Evolutionary conservation across 805 yeast genomes (phyloP), one percentile per base, ranked within the genome.

Genomic region (Candida piceae): DNA sequence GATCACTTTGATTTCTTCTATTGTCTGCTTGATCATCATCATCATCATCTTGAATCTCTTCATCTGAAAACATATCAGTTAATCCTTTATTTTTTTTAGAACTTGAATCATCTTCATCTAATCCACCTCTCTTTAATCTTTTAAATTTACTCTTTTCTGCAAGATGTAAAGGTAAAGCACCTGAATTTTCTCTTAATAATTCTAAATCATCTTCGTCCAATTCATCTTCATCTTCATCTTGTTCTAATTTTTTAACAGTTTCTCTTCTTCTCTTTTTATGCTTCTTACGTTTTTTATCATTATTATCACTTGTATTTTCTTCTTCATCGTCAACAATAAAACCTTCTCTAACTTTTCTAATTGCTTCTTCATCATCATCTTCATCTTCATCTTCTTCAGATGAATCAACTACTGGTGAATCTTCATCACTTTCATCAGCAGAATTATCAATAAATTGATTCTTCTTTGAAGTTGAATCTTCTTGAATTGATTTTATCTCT

Each of bases 151-250:
- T 60, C 22, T 61, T 57, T 29, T 66, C 62, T 22, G 59, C 48
- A 8, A 60, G 38, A 23, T 56, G 58, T 1, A 63, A 49, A 16
- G 80, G 74, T 25, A 67, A 64, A n/a, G 76, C 81, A 26, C 97
- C 97, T 0, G 93, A 76, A 58, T 87, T 89, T 62, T 89, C 97
- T 75, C 88, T 73, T 39, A 93, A 69, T 31, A 93, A 72, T 48
- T 90, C 97, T 51, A 93, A 72, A 60, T 93, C 98, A 63, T 93
- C 98, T 60, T 90, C 96, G 54, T 93, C 97, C 35, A 93, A 70
- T 35, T 78, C 83, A 46, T 79, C 88, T 31, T 74, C 74, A 29
- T 70, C 75, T 7, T 67, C 22, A 20, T 20, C 22, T 9, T 20
- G 9, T 20, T 20, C 69, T 18, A 45, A 44, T 21, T 48, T 44